phyloP scores from a whole-genome alignment of 2,329 filamentous ascomycete species.

The Colletotrichum spaethianum region DNA sequence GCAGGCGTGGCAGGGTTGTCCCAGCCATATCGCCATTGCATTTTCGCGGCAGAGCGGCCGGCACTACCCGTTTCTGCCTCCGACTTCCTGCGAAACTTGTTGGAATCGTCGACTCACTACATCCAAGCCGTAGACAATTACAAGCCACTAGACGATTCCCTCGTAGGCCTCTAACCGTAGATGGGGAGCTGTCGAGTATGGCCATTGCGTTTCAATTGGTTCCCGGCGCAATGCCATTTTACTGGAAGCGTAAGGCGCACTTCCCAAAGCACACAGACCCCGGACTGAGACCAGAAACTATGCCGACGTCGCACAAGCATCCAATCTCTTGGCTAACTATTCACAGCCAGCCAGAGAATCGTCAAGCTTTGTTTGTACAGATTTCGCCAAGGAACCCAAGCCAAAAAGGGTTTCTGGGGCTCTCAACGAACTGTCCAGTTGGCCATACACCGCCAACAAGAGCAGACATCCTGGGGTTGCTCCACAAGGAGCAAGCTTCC shows the following conservation, averaged over 20 bases:
- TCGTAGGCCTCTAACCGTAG: neutral
- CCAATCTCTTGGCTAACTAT: conserved; percentile 20
- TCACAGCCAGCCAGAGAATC: neutral
- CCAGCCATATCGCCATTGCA: neutral
- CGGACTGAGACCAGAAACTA: conserved; percentile 33
- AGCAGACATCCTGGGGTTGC: neutral
- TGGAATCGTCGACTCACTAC: neutral
- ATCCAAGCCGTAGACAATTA: neutral
- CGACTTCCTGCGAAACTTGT: neutral
- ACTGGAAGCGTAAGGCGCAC: neutral
- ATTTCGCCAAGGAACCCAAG: conserved; percentile 7
- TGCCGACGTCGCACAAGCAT: conserved; percentile 40
- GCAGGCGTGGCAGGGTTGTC: conserved; percentile 18
- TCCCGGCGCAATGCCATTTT: neutral
- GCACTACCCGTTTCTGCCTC: neutral
- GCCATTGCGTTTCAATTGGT: neutral
- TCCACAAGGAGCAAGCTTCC: neutral
- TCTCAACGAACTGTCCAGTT: too few relatives aligned
- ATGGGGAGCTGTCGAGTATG: neutral
- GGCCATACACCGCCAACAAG: neutral
- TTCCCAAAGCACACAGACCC: conserved; percentile 32
- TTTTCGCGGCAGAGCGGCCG: conserved; percentile 3
- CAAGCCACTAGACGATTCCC: neutral
- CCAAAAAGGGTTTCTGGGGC: neutral
- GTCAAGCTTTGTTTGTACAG: conserved; percentile 15